A percentile compares a stretch with the other conserved stretches of the same genome.
Evolutionary conservation across 805 yeast genomes (phyloP).

Genomic region (Lipomyces chichibuensis): DNA sequence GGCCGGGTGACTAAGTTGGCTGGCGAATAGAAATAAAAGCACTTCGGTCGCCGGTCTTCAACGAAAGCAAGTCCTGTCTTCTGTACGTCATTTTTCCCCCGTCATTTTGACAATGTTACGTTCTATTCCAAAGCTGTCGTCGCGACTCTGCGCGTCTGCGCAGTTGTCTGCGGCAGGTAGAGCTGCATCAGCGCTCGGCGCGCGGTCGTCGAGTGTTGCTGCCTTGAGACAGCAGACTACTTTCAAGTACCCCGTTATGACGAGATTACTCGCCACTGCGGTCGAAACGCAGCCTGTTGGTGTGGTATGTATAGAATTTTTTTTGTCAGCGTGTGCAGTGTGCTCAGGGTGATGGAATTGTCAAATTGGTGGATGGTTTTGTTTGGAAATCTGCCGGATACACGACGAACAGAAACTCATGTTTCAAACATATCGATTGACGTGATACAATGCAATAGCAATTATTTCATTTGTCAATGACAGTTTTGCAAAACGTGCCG

Average conservation of each 20-base stretch:
- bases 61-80: not conserved
- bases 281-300: constrained; percentile 23
- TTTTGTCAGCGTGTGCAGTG: constrained; percentile 2
- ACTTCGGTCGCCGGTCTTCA: not conserved
- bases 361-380: not conserved
- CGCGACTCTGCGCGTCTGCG: constrained; percentile 26
- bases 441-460: not conserved
- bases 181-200: constrained; percentile 7
- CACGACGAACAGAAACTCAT: not conserved
- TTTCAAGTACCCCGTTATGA: constrained; percentile 21
- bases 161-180: constrained; percentile 21
- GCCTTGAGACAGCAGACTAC: constrained; percentile 10
- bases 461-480: not conserved
- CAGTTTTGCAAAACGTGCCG: not conserved
- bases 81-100: not conserved
- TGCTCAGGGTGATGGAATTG: not conserved
- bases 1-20: constrained; percentile 6
- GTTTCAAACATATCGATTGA: not conserved
- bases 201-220: not conserved
- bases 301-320: constrained; percentile 22
- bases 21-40: not conserved
- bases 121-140: constrained; percentile 31
- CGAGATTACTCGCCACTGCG: constrained; percentile 32
- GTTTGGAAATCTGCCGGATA: not conserved
- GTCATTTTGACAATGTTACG: constrained; percentile 25